phyloP scores from a whole-genome alignment of 495 filamentous ascomycete genomes.

The Penicillium tannophilum region DNA sequence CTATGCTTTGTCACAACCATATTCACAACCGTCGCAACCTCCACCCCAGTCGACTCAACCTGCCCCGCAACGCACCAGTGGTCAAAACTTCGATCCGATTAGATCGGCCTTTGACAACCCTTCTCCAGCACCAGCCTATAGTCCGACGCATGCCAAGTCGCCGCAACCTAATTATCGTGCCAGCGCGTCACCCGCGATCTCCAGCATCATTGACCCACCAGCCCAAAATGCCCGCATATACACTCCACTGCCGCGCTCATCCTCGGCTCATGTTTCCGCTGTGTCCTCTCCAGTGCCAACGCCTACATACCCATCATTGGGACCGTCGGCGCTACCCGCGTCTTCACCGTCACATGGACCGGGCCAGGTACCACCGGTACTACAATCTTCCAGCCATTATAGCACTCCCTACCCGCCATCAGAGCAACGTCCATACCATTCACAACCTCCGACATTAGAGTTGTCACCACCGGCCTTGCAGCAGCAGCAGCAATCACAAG shows the following conservation, averaged over 20 bases:
- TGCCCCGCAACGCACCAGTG: constrained; percentile 54
- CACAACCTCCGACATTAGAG: constrained; percentile 27
- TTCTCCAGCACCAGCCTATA: constrained; percentile 55
- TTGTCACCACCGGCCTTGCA: constrained; percentile 24
- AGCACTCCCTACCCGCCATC: constrained; percentile 33
- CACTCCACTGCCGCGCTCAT: constrained; percentile 32
- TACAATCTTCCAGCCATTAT: constrained; percentile 28
- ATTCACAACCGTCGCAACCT: constrained; percentile 44
- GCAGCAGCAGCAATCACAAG: constrained; percentile 22
- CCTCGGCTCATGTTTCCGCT: constrained; percentile 35
- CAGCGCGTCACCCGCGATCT: constrained; percentile 86
- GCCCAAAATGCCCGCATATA: constrained; percentile 40
- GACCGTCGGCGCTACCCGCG: constrained; percentile 28
- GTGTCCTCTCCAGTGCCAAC: constrained; percentile 35
- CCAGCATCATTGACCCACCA: constrained; percentile 84
- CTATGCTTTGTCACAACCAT: constrained; percentile 25
- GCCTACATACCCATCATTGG: constrained; percentile 29
- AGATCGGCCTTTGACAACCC: constrained; percentile 66
- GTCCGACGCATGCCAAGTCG: constrained; percentile 34
- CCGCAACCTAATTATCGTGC: constrained; percentile 62
- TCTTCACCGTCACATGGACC: constrained; percentile 31
- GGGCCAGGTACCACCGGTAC: constrained; percentile 25
- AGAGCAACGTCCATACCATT: constrained; percentile 23
- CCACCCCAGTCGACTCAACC: constrained; percentile 32
- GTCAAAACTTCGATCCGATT: constrained; percentile 87